These are phyloP conservation scores for Arabis alpina DNA, from an alignment of 345 rosid species.

Conservation along the genomic window DNA sequence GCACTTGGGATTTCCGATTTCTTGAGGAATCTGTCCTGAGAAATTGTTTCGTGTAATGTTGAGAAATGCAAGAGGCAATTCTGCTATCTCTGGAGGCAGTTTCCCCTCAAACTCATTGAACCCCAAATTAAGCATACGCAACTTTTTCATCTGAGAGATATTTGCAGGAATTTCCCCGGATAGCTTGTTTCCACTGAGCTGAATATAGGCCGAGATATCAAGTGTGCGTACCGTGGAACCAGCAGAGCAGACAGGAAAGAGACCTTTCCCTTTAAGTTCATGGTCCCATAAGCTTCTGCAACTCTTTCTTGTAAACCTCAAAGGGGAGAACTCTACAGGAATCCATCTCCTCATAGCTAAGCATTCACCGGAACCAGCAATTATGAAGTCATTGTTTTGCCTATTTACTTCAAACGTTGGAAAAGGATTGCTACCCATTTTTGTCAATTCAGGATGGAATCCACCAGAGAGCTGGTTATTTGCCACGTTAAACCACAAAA, in stretches of 20 bases:
- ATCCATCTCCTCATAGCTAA: constrained; percentile 87
- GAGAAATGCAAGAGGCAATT: constrained; percentile 71
- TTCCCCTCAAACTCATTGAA: constrained; percentile 59
- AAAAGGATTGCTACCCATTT: constrained; percentile 61
- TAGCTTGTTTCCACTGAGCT: constrained; percentile 71
- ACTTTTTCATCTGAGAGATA: constrained; percentile 63
- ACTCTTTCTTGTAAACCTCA: constrained; percentile 70
- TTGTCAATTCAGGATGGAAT: constrained; percentile 62
- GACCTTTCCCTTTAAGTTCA: constrained; percentile 67
- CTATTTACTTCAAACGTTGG: constrained; percentile 62
- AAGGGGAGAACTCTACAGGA: constrained; percentile 90
- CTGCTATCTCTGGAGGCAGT: constrained; percentile 63
- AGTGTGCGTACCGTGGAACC: constrained; percentile 47
- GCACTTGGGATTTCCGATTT: constrained; percentile 66
- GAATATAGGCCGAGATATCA: constrained; percentile 75
- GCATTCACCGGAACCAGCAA: constrained; percentile 80
- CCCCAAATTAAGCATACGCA: constrained; percentile 77
- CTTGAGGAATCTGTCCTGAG: constrained; percentile 70
- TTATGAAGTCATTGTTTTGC: constrained; percentile 32
- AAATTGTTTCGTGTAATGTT: constrained; percentile 66
- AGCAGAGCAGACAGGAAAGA: constrained; percentile 60
- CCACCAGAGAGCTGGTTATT: constrained; percentile 73
- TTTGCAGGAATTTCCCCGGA: constrained; percentile 67
- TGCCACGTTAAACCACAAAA: constrained; percentile 87
- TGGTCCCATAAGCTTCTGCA: constrained; percentile 79